Conservation (phyloP, 331 rosid genomes). For the Quercus tomentella region DNA sequence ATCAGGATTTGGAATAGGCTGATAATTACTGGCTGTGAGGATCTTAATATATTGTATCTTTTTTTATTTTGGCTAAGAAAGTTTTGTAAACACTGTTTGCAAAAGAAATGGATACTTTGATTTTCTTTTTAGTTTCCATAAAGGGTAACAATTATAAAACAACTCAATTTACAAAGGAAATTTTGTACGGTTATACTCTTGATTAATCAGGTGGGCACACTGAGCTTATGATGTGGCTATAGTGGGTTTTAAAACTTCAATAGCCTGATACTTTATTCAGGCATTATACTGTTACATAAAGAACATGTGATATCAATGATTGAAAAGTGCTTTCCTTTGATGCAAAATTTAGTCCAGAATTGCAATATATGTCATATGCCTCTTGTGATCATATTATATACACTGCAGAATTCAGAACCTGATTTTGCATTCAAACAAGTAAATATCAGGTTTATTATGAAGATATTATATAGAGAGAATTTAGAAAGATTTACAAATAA, state of each 20-base stretch:
- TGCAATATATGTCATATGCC: not conserved
- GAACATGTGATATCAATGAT: not conserved
- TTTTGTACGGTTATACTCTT: not conserved
- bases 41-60: not conserved
- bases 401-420: not conserved
- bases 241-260: not conserved
- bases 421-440: not conserved
- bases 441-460: not conserved
- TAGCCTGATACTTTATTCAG: not conserved
- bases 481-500: not conserved
- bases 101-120: not conserved
- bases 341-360: not conserved
- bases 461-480: not conserved
- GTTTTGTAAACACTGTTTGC: not conserved
- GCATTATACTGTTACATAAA: not conserved
- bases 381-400: not conserved
- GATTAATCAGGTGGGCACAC: not conserved
- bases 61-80: not conserved
- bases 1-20: conserved; percentile 6
- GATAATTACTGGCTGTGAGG: not conserved
- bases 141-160: not conserved
- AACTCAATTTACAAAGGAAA: not conserved
- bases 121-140: not conserved
- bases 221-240: not conserved
- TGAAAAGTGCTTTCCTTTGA: not conserved